A percentile compares a stretch with the other conserved stretches of the same genome.
Conservation (phyloP, 2,329 filamentous ascomycete species). For the Penicillium decumbens region DNA sequence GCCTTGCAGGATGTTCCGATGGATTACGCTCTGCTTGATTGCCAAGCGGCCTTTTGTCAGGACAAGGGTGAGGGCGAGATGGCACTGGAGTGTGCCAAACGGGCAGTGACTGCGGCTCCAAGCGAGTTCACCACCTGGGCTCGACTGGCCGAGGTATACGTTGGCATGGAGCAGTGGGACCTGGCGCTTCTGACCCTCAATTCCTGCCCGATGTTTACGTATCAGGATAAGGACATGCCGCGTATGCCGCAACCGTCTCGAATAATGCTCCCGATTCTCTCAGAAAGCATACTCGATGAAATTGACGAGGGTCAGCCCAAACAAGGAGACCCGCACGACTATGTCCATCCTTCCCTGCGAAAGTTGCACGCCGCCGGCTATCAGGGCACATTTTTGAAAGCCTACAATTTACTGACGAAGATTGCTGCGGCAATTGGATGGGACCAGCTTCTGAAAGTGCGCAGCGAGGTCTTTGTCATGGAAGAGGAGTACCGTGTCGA, state of each 20-base stretch:
- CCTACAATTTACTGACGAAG: conserved; percentile 88
- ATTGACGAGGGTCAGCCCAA: conserved; percentile 79
- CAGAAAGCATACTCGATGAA: conserved; percentile 87
- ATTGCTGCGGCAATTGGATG: conserved; percentile 96
- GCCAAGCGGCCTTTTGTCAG: conserved; percentile 86
- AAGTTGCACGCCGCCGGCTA: conserved; percentile 84
- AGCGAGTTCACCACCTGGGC: conserved; percentile 98
- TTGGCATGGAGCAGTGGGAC: conserved; percentile 93
- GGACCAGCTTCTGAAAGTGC: conserved; percentile 90
- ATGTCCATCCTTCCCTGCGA: conserved; percentile 79
- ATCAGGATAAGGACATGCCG: conserved; percentile 95
- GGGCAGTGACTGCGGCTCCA: conserved; percentile 88
- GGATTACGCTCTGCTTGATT: conserved; percentile 95
- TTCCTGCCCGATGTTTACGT: conserved; percentile 99
- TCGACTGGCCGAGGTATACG: conserved; percentile 85
- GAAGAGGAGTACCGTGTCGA: conserved; percentile 96
- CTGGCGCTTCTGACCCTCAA: conserved; percentile 91
- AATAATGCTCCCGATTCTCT: conserved; percentile 77
- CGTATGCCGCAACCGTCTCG: conserved; percentile 89
- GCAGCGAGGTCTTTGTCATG: conserved; percentile 98
- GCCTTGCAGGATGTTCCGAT: conserved; percentile 88
- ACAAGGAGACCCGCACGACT: conserved; percentile 72
- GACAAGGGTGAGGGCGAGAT: conserved; percentile 82
- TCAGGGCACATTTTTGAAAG: conserved; percentile 91
- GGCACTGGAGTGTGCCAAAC: conserved; percentile 87